Percentiles rank a stretch among this genome's conserved stretches.
phyloP scores from a whole-genome alignment of 805 yeast genomes.

The Spathaspora girioi region DNA sequence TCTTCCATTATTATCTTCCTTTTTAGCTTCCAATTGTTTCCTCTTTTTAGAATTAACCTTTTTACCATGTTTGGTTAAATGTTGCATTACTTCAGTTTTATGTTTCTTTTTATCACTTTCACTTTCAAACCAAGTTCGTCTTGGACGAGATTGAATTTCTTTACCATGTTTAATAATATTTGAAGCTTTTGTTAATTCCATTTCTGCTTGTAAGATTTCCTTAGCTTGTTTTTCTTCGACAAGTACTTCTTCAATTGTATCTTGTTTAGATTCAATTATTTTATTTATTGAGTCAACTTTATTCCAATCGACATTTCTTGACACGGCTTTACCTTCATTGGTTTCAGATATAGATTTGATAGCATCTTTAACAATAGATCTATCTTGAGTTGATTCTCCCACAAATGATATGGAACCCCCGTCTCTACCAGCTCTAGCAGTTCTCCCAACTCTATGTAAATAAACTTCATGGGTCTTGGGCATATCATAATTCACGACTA shows the following conservation, averaged over 20 bases:
- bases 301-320: conserved; percentile 88
- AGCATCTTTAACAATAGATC: conserved; percentile 88
- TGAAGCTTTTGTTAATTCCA: conserved; percentile 82
- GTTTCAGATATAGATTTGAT: conserved; percentile 56
- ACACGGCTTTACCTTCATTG: conserved; percentile 60
- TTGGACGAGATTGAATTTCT: conserved; percentile 87
- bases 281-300: conserved; percentile 69
- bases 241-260: conserved; percentile 68
- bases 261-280: conserved; percentile 56
- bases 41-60: conserved; percentile 65
- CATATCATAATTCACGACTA: conserved; percentile 93
- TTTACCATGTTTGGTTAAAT: conserved; percentile 48
- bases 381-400: conserved; percentile 84
- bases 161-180: conserved; percentile 74
- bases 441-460: conserved; percentile 97
- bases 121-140: conserved; percentile 92
- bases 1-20: conserved; percentile 46
- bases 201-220: conserved; percentile 82
- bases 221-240: conserved; percentile 88
- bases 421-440: conserved; percentile 98
- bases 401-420: conserved; percentile 93
- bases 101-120: conserved; percentile 42
- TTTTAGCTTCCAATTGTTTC: conserved; percentile 59
- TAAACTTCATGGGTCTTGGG: conserved; percentile 90
- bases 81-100: conserved; percentile 33